phyloP scores from a whole-genome alignment of 495 filamentous ascomycete genomes.

The Echria macrotheca region DNA sequence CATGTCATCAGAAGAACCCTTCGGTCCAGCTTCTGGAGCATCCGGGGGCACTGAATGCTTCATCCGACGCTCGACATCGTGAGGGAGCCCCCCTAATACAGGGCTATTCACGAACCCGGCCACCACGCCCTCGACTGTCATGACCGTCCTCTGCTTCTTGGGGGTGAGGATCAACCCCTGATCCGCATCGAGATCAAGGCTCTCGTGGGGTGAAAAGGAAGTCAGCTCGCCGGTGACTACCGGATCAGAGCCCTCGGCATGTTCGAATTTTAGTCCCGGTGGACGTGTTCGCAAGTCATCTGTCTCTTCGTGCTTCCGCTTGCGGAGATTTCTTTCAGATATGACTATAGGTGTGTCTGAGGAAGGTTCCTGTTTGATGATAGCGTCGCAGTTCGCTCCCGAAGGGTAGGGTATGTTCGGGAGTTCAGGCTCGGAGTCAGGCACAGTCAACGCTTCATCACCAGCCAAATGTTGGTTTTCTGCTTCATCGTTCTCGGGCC shows the following conservation, averaged over 20 bases:
- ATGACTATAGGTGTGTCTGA: constrained; percentile 42
- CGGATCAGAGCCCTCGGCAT: constrained; percentile 28
- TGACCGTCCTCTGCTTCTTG: too few relatives aligned
- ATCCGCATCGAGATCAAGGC: constrained; percentile 70
- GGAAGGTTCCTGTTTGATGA: constrained; percentile 37
- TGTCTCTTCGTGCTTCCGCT: constrained; percentile 33
- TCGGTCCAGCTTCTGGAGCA: too few relatives aligned
- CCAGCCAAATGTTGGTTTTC: too few relatives aligned
- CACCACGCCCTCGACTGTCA: too few relatives aligned
- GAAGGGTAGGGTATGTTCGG: constrained; percentile 19
- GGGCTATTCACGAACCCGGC: too few relatives aligned
- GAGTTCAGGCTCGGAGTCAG: constrained; percentile 23
- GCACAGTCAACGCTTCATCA: too few relatives aligned
- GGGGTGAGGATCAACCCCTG: constrained; percentile 56
- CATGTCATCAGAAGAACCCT: too few relatives aligned
- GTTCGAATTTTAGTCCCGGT: constrained; percentile 31
- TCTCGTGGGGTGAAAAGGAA: constrained; percentile 42
- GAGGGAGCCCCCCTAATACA: too few relatives aligned
- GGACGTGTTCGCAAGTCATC: constrained; percentile 8
- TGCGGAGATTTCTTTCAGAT: constrained; percentile 37
- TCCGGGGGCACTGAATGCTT: too few relatives aligned
- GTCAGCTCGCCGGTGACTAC: constrained; percentile 29
- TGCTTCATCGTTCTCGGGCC: too few relatives aligned
- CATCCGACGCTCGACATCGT: too few relatives aligned
- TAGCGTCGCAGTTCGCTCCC: constrained; percentile 3